Base-by-base conservation (phyloP, 306 rosid genomes). In the Nissolia schottii region DNA sequence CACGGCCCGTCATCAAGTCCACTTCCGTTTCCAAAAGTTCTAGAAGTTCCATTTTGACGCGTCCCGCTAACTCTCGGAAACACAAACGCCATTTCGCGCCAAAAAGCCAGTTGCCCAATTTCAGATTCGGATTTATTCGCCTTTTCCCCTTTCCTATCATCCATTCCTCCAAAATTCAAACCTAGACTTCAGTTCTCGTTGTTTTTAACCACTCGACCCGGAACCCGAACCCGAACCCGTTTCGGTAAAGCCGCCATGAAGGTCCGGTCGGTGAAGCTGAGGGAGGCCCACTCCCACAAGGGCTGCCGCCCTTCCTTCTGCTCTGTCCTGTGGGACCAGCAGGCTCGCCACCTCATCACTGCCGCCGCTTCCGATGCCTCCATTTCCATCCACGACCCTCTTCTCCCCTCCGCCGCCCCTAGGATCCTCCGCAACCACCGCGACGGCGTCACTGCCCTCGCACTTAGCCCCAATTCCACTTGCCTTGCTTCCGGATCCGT, bases 401-500 rank as follows among this genome's bases (percentile, higher is more conserved):
- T 88, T 49, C 77, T 88, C 43, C 87, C 84, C 41, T 82, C 97
- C 9, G 54, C 74, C 34, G 6, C 91, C 7, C 97, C 99, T 2
- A 87, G 72, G 66, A 77, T 81, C 57, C 95, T 94, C 86, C 92
- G 88, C 61, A 94, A 91, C 82, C 99, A 94, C 73, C 96, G 92
- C 18, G 97, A 94, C 25, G 97, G 99, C 2, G 96, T 91, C 40
- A 89, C 97, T 0, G 93, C 99, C 34, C 63, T 95, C 75, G 93
- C 97, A 37, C 88, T 95, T 71, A 89, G 97, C 88, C 93, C 97
- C 40, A 95, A 91, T 67, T 90, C 96, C 68, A 91, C 96, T 12
- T 94, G 97, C 70, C 97, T 94, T 43, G 97, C 97, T 35, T 94
- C 99, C 6, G 97, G 99, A 77, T 94, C 96, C 46, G 65, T 91